Conservation (phyloP, 345 rosid species). For the Chamaenerion angustifolium region DNA sequence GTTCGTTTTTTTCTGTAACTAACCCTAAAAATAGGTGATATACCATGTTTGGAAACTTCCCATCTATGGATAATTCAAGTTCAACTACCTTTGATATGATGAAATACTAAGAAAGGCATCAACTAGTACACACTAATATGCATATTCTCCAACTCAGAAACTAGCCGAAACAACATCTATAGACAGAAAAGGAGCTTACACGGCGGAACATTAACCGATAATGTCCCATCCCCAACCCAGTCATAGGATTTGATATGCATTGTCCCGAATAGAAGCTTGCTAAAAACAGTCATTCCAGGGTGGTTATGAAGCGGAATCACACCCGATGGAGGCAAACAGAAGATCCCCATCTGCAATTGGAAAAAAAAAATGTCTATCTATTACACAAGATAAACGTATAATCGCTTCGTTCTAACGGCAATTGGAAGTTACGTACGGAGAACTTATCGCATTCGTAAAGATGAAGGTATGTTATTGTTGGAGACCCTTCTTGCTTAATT, state of each 20-base stretch:
- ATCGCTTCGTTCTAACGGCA: background rate
- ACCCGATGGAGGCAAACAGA: slow-evolving; percentile 80
- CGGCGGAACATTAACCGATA: slow-evolving; percentile 13
- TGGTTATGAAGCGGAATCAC: slow-evolving; percentile 93
- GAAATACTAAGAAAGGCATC: no score
- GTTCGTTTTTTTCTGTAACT: no score
- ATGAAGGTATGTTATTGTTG: slow-evolving; percentile 46
- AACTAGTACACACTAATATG: no score
- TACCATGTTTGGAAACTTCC: background rate
- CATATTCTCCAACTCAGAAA: no score
- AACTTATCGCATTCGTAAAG: slow-evolving; percentile 48
- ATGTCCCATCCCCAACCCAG: slow-evolving; percentile 46
- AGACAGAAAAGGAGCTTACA: slow-evolving; percentile 13
- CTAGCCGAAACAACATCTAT: no score
- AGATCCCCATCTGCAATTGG: slow-evolving; percentile 76
- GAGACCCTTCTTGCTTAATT: slow-evolving; percentile 7
- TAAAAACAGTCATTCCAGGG: slow-evolving; percentile 94
- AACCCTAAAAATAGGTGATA: no score
- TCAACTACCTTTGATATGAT: no score
- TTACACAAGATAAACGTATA: no score
- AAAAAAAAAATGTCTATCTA: no score
- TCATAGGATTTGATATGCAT: slow-evolving; percentile 96
- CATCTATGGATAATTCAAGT: no score
- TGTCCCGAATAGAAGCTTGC: slow-evolving; percentile 82
- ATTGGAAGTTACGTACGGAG: slow-evolving; percentile 49